Evolutionary conservation across 768 basidiomycete genomes (phyloP).

Genomic region (Termitomyces sp.): DNA sequence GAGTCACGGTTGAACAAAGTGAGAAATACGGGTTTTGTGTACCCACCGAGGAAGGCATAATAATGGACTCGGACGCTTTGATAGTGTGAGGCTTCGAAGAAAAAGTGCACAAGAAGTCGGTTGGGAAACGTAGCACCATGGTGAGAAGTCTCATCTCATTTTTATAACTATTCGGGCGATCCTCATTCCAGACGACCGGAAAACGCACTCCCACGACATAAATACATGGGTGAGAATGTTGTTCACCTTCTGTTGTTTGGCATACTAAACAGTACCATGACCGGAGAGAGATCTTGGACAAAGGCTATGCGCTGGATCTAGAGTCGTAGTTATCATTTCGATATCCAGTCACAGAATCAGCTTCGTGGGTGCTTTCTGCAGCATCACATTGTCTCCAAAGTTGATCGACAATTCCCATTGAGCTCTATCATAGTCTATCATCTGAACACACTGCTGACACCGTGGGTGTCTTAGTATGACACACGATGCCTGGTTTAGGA

Average conservation of each 20-base stretch:
- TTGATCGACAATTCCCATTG: not conserved
- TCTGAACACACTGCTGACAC: too few relatives aligned
- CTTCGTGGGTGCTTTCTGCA: not conserved
- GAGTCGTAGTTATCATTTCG: not conserved
- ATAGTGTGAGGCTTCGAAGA: not conserved
- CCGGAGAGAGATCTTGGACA: too few relatives aligned
- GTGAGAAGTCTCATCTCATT: not conserved
- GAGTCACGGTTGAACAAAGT: not conserved
- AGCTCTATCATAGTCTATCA: too few relatives aligned
- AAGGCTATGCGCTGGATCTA: too few relatives aligned
- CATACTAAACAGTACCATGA: not conserved
- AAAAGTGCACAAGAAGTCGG: not conserved
- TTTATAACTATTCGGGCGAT: slow-evolving; percentile 2
- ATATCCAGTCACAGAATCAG: not conserved
- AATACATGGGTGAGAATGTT: not conserved
- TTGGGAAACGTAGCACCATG: not conserved
- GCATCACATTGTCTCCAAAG: not conserved
- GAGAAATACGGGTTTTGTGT: not conserved
- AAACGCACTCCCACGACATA: not conserved
- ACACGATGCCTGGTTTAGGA: not conserved
- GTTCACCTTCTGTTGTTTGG: not conserved
- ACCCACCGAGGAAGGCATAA: not conserved
- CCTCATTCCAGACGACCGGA: not conserved
- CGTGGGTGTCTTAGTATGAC: not conserved
- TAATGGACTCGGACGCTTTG: not conserved